Evolutionary conservation across 805 yeast species (phyloP).

Genomic region (Nakazawaea pomicola): DNA sequence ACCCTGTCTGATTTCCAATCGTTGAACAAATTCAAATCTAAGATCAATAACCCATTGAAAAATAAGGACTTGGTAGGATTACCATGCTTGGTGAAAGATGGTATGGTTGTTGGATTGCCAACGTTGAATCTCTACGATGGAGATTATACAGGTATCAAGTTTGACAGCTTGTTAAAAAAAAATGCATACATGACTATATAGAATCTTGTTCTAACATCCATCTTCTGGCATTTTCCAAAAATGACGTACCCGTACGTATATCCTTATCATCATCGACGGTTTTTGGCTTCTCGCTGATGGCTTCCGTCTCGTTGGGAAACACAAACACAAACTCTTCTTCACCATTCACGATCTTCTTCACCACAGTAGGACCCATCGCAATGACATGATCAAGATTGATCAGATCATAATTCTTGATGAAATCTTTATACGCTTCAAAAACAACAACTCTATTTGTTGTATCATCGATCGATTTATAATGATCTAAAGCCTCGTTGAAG

Average conservation of each 20-base stretch:
- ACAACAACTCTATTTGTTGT: conserved; percentile 45
- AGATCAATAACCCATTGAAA: too few species aligned
- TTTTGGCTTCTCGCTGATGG: conserved; percentile 69
- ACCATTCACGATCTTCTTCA: too few species aligned
- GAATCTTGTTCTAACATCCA: conserved; percentile 19
- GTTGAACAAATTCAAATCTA: too few species aligned
- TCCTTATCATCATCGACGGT: conserved; percentile 39
- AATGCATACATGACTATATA: background rate
- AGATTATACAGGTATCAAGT: too few species aligned
- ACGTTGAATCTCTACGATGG: too few species aligned
- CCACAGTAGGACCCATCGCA: too few species aligned
- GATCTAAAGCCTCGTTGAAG: conserved; percentile 48
- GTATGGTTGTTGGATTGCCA: too few species aligned
- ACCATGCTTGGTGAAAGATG: too few species aligned
- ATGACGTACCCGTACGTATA: conserved; percentile 19
- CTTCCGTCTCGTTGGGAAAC: too few species aligned
- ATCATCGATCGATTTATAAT: conserved; percentile 32
- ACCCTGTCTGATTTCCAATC: too few species aligned
- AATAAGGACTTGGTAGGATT: too few species aligned
- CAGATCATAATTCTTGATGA: conserved; percentile 62
- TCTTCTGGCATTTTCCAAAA: conserved; percentile 38
- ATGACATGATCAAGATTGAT: conserved; percentile 32
- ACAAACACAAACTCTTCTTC: conserved; percentile 51
- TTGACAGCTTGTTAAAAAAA: background rate
- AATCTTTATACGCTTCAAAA: conserved; percentile 56